A percentile compares a stretch with the other conserved stretches of the same genome.
These are phyloP conservation scores for Paradendryphiella salina DNA, from an alignment of 2,329 filamentous ascomycete species.

Conservation along the genomic window DNA sequence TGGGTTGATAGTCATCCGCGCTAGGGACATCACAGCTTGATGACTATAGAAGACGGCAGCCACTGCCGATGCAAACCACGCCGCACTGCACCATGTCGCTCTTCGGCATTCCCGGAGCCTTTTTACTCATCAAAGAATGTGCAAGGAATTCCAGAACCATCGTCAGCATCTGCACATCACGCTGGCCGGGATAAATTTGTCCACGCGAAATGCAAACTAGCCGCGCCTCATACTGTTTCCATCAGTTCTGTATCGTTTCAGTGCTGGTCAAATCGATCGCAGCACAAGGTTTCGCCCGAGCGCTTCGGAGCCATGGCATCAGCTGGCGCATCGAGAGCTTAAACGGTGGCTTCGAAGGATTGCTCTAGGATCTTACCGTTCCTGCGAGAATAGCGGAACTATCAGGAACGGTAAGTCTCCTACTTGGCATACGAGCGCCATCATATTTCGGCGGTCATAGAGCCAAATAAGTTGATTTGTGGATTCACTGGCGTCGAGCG, in stretches of 20 bases:
- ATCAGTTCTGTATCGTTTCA: neutral
- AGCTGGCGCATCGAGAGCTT: slow-evolving; percentile 7
- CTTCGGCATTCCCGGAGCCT: slow-evolving; percentile 7
- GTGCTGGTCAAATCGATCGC: neutral
- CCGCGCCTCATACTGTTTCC: neutral
- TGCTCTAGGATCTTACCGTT: slow-evolving; percentile 17
- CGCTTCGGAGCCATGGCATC: slow-evolving; percentile 11
- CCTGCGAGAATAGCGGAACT: slow-evolving; percentile 14
- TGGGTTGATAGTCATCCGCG: slow-evolving; percentile 3
- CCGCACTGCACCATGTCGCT: slow-evolving; percentile 3
- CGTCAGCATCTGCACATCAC: neutral
- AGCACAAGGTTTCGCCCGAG: slow-evolving; percentile 13
- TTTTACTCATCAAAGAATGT: neutral
- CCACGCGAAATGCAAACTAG: neutral
- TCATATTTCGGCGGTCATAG: slow-evolving; percentile 6
- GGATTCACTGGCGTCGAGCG: neutral
- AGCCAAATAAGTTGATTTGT: slow-evolving; percentile 4
- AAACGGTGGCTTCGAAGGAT: slow-evolving; percentile 13
- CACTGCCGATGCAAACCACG: slow-evolving; percentile 13
- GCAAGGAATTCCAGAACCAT: neutral
- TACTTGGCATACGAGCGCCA: slow-evolving; percentile 12
- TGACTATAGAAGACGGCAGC: neutral
- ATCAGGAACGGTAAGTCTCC: slow-evolving; percentile 7
- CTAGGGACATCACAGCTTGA: neutral
- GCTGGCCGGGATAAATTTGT: neutral